phyloP scores from a whole-genome alignment of 106 monocot genomes.

The Dendrobium catenatum region DNA sequence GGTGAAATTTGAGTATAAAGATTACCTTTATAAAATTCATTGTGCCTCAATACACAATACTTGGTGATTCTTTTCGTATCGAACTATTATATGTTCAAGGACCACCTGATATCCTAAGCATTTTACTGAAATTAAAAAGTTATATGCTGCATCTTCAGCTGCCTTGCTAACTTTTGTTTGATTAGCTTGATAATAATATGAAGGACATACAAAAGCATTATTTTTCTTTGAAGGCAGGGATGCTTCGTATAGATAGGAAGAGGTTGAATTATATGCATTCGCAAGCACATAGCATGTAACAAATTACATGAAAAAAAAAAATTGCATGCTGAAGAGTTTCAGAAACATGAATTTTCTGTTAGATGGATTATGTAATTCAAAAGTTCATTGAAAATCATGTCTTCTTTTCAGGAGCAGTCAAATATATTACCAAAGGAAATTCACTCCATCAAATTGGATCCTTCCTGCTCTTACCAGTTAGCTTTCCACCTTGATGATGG shows the following conservation, averaged over 20 bases:
- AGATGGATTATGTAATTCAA: neutral
- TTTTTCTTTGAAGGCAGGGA: neutral
- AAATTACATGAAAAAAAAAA: neutral
- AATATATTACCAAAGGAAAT: conserved; percentile 60
- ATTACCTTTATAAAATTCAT: neutral
- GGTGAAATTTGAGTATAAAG: neutral
- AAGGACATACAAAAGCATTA: neutral
- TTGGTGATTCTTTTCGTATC: neutral
- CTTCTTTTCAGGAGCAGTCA: conserved; percentile 72
- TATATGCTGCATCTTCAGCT: neutral
- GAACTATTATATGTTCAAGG: neutral
- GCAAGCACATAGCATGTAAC: neutral
- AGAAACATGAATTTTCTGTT: neutral
- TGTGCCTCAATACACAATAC: too few species aligned
- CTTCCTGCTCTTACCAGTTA: conserved; percentile 73
- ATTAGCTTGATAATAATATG: neutral
- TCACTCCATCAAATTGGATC: conserved; percentile 69
- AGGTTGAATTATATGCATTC: neutral
- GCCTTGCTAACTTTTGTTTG: neutral
- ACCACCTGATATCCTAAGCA: neutral
- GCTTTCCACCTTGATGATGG: conserved; percentile 97
- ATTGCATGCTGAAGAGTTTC: neutral
- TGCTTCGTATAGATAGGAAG: neutral
- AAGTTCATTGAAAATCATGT: neutral
- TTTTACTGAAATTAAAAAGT: neutral